These are phyloP conservation scores for Scedosporium minutisporum DNA, from an alignment of 2,329 filamentous ascomycete genomes.

Conservation along the genomic window DNA sequence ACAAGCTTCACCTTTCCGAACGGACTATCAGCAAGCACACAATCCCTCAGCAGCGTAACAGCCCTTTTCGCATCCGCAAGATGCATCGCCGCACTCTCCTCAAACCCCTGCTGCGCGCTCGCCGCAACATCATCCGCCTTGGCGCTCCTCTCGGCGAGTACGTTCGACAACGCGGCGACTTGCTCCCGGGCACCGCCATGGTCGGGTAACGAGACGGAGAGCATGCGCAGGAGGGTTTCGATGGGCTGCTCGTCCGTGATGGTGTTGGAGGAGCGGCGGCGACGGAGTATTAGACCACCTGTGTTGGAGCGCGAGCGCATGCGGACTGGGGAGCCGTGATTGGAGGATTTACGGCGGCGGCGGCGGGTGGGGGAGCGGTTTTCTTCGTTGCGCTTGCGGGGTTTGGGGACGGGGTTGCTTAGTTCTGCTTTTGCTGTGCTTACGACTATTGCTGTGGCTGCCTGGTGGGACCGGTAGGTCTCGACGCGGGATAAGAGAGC, in stretches of 20 bases:
- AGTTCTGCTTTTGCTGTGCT: constrained; percentile 35
- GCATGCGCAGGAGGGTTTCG: constrained; percentile 36
- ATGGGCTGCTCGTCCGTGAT: constrained; percentile 27
- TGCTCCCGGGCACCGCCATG: constrained; percentile 16
- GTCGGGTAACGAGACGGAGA: constrained; percentile 33
- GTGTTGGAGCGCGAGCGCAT: constrained; percentile 14
- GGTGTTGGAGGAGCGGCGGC: constrained; percentile 26
- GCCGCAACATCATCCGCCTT: constrained; percentile 35
- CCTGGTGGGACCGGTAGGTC: constrained; percentile 35
- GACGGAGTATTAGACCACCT: constrained; percentile 12
- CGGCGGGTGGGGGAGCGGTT: constrained; percentile 12
- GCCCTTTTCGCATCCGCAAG: constrained; percentile 38
- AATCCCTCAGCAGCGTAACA: constrained; percentile 39
- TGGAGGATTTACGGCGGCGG: neutral
- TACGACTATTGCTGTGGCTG: constrained; percentile 27
- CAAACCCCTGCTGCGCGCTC: constrained; percentile 41
- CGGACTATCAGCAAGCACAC: constrained; percentile 41
- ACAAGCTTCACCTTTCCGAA: constrained; percentile 37
- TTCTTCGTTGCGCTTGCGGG: constrained; percentile 14
- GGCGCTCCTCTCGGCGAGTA: constrained; percentile 26
- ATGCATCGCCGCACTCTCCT: constrained; percentile 28
- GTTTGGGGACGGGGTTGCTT: constrained; percentile 12
- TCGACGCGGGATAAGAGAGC: constrained; percentile 31
- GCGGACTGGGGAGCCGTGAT: constrained; percentile 24
- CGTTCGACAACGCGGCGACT: constrained; percentile 23